A percentile compares a stretch with the other conserved stretches of the same genome.
Conservation (phyloP, 768 basidiomycete species). For the Arthromyces matolae region DNA sequence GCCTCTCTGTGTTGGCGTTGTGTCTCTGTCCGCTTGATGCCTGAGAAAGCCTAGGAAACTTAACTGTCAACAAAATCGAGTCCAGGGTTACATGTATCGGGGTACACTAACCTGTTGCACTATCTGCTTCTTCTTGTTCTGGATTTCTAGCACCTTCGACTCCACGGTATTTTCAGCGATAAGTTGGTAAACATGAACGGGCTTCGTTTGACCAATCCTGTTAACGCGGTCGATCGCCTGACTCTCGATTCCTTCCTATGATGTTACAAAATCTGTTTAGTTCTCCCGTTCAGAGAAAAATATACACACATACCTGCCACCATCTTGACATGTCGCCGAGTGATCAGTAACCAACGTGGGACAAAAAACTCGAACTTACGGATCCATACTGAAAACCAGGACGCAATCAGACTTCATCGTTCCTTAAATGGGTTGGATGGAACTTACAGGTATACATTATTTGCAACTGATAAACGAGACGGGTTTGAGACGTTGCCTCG, state of each 20-base stretch:
- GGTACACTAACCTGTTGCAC: slow-evolving; percentile 58
- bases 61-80: not conserved
- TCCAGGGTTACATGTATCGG: not conserved
- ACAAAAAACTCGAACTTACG: slow-evolving; percentile 47
- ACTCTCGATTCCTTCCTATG: slow-evolving; percentile 75
- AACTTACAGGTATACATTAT: slow-evolving; percentile 75
- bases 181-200: slow-evolving; percentile 84
- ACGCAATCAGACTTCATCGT: too few relatives aligned
- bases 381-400: slow-evolving; percentile 76
- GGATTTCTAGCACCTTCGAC: slow-evolving; percentile 83
- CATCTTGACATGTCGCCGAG: slow-evolving; percentile 41
- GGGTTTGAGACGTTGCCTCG: too few relatives aligned
- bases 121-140: slow-evolving; percentile 77
- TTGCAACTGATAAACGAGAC: slow-evolving; percentile 50
- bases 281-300: not conserved
- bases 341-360: not conserved
- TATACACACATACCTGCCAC: slow-evolving; percentile 55
- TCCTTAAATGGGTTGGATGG: too few relatives aligned
- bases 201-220: slow-evolving; percentile 80
- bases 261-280: slow-evolving; percentile 5
- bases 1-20: slow-evolving; percentile 77
- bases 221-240: slow-evolving; percentile 83
- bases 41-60: slow-evolving; percentile 75
- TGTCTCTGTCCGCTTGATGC: slow-evolving; percentile 72
- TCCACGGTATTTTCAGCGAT: slow-evolving; percentile 90